Evolutionary conservation across 1,139 yeast genomes (phyloP).

Genomic region (Barnettozyma hawaiiensis): DNA sequence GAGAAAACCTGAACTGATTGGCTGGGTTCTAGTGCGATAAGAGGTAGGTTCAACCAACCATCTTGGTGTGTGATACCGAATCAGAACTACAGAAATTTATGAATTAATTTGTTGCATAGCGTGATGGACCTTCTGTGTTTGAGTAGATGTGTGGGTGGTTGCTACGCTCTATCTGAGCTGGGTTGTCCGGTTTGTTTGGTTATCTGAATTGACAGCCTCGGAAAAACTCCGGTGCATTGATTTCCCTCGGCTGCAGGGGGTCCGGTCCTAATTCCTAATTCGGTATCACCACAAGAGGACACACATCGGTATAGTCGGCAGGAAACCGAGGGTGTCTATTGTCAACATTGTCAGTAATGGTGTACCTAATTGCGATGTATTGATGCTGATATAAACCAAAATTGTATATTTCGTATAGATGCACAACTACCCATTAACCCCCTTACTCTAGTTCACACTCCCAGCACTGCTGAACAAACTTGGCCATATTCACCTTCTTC

Average conservation of each 20-base stretch:
- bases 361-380: no score
- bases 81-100: no score
- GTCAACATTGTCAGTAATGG: no score
- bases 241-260: neutral
- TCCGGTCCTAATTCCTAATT: neutral
- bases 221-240: neutral
- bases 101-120: no score
- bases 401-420: neutral
- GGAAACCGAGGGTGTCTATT: no score
- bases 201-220: neutral
- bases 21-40: neutral
- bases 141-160: no score
- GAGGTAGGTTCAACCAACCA: neutral
- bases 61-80: neutral
- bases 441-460: slow-evolving; percentile 23
- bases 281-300: no score
- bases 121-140: no score
- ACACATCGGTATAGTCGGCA: no score
- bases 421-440: neutral
- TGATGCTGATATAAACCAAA: neutral
- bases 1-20: no score
- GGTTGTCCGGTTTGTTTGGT: no score
- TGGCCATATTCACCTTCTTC: slow-evolving; percentile 77
- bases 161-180: neutral
- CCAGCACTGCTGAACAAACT: slow-evolving; percentile 81